These are phyloP conservation scores for Heritiera littoralis DNA, from an alignment of 345 rosid species.

Conservation along the genomic window DNA sequence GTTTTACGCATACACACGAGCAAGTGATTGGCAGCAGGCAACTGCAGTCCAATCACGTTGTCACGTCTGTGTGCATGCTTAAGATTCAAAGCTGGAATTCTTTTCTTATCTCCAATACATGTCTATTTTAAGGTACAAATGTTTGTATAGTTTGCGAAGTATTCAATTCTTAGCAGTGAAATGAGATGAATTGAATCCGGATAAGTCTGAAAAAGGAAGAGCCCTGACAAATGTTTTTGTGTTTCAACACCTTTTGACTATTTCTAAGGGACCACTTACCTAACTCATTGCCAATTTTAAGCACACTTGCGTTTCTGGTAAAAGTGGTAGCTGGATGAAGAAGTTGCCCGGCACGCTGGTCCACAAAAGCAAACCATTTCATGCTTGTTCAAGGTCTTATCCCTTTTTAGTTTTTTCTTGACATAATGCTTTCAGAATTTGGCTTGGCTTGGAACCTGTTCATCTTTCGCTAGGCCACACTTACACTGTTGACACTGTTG, in stretches of 20 bases:
- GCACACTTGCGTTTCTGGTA: not conserved
- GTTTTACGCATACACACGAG: not conserved
- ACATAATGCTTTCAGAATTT: no score
- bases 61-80: not conserved
- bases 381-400: not conserved
- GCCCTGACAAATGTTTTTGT: not conserved
- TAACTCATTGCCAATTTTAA: not conserved
- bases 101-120: not conserved
- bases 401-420: not conserved
- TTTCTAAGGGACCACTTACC: constrained; percentile 14
- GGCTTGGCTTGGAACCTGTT: no score
- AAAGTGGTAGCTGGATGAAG: not conserved
- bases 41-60: no score
- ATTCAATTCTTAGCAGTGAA: not conserved
- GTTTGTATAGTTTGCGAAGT: not conserved
- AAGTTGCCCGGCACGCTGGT: not conserved
- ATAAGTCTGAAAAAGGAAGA: not conserved
- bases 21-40: not conserved
- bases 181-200: not conserved
- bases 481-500: not conserved
- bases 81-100: not conserved
- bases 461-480: not conserved
- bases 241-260: constrained; percentile 5
- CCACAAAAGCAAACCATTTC: not conserved
- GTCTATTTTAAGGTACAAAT: no score